Percentiles rank a stretch among this genome's conserved stretches.
Conservation (phyloP, 176 grass and related monocot genomes). For the Miscanthus lutarioriparius region DNA sequence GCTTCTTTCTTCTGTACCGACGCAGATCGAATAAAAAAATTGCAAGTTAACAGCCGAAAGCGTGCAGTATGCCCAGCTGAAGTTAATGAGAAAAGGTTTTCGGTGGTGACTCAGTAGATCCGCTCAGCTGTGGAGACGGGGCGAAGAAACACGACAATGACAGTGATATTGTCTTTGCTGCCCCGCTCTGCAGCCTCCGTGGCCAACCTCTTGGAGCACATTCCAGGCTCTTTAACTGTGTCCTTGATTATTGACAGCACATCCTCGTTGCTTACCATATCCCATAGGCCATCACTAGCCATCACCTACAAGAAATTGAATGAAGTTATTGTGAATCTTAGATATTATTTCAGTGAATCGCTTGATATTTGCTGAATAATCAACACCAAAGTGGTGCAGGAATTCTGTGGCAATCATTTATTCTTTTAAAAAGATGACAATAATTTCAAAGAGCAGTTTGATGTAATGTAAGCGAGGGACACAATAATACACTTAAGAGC, state of each 20-base stretch:
- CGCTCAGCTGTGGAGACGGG: constrained; percentile 79
- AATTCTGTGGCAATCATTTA: not conserved
- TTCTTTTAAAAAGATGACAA: not conserved
- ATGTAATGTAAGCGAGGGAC: not conserved
- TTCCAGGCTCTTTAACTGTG: constrained; percentile 88
- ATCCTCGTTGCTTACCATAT: constrained; percentile 83
- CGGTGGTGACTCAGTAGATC: constrained; percentile 66
- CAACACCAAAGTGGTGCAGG: not conserved
- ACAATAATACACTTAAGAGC: not conserved
- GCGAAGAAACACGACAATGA: constrained; percentile 90
- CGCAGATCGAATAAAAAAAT: constrained; percentile 3
- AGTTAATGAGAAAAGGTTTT: not conserved
- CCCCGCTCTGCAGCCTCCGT: constrained; percentile 70
- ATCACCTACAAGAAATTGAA: constrained; percentile 63
- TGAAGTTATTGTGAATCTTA: not conserved
- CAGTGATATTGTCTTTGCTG: constrained; percentile 94
- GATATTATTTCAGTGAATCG: not conserved
- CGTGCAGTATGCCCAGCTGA: not conserved
- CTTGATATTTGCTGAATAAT: constrained; percentile 1
- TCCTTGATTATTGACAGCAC: constrained; percentile 92
- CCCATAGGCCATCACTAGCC: constrained; percentile 88
- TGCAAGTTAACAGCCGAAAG: not conserved
- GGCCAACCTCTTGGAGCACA: constrained; percentile 91
- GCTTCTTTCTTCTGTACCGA: not conserved
- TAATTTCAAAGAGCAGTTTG: not conserved